Conservation (phyloP, 352 stramenopile species). For the Globisporangium canariense region DNA sequence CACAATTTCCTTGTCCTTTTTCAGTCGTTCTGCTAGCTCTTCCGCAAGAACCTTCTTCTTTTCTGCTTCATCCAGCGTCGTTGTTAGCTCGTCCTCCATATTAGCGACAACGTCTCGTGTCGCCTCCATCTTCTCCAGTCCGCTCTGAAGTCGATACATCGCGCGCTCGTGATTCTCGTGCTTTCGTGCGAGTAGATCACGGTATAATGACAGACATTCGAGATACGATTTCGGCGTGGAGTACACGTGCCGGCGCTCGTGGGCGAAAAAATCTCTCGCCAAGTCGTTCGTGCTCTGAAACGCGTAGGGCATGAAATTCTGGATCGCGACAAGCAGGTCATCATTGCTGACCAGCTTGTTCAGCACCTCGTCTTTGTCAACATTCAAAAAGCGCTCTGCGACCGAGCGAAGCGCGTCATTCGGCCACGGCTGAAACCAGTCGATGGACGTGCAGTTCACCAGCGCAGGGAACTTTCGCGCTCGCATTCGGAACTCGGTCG, state of each 20-base stretch:
- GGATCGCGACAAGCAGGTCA: constrained; percentile 65
- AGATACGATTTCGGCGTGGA: constrained; percentile 93
- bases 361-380: constrained; percentile 26
- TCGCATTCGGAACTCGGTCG: constrained; percentile 81
- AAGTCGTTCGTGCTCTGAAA: constrained; percentile 91
- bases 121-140: constrained; percentile 88
- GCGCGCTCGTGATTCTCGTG: constrained; percentile 51
- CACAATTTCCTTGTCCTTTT: constrained; percentile 91
- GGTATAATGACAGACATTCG: constrained; percentile 89
- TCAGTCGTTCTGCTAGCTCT: constrained; percentile 89
- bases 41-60: constrained; percentile 92
- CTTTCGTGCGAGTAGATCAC: constrained; percentile 68
- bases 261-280: constrained; percentile 69
- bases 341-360: constrained; percentile 26
- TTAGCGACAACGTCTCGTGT: constrained; percentile 88
- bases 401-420: constrained; percentile 90
- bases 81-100: constrained; percentile 91
- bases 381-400: constrained; percentile 73
- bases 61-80: constrained; percentile 89
- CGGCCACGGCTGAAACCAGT: constrained; percentile 93
- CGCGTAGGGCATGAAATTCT: constrained; percentile 92
- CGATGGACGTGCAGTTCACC: constrained; percentile 93
- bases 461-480: constrained; percentile 92
- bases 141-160: constrained; percentile 83
- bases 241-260: constrained; percentile 88